phyloP scores from a whole-genome alignment of 768 basidiomycete species.

The Termitomyces bulborhizus region DNA sequence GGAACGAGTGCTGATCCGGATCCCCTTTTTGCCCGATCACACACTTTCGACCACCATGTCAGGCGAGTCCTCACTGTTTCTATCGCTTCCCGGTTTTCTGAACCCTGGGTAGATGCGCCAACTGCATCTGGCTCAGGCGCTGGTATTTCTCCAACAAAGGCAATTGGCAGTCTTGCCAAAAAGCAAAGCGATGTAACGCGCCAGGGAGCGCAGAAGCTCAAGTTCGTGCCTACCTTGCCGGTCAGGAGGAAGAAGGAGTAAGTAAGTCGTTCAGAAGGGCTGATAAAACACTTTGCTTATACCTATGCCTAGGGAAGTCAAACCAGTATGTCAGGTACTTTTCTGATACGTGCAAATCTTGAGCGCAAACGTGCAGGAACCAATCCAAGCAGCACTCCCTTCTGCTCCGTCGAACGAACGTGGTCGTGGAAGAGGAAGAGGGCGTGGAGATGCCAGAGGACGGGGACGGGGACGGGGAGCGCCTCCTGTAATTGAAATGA shows the following conservation, averaged over 20 bases:
- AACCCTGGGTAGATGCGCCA: constrained; percentile 22
- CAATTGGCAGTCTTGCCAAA: constrained; percentile 73
- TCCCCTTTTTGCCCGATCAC: constrained; percentile 2
- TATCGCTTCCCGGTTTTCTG: not conserved
- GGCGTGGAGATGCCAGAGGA: constrained; percentile 43
- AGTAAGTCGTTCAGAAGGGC: constrained; percentile 25
- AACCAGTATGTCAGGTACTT: constrained; percentile 39
- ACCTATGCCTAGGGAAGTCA: constrained; percentile 45
- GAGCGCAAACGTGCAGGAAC: constrained; percentile 37
- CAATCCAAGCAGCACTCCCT: constrained; percentile 24
- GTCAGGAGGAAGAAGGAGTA: constrained; percentile 77
- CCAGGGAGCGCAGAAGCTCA: constrained; percentile 70
- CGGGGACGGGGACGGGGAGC: constrained; percentile 50
- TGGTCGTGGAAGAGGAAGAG: constrained; percentile 41
- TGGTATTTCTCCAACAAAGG: constrained; percentile 40
- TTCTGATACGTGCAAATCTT: not conserved
- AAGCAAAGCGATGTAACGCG: constrained; percentile 66
- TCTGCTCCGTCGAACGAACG: constrained; percentile 32
- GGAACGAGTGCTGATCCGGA: constrained; percentile 1
- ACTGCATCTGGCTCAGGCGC: constrained; percentile 26
- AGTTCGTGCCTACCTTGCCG: constrained; percentile 75
- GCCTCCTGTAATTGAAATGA: constrained; percentile 61
- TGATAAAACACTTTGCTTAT: constrained; percentile 3
- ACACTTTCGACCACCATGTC: constrained; percentile 16
- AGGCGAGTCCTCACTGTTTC: constrained; percentile 14